Evolutionary conservation across 2,329 filamentous ascomycete species (phyloP), one percentile per base, ranked within the genome.

Genomic region (Aspergillus sp.): DNA sequence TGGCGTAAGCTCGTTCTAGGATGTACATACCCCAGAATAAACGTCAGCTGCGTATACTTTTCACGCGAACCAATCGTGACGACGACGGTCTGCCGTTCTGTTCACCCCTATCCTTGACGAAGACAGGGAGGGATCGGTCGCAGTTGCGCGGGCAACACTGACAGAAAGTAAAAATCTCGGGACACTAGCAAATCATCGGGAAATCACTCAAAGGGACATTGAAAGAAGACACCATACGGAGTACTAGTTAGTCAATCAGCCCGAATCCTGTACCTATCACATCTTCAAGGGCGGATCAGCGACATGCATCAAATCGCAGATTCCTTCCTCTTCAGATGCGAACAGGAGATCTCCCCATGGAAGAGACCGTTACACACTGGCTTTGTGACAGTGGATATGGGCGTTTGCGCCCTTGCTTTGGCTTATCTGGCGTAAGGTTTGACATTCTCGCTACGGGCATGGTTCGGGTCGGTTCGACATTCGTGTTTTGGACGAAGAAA

Each of bases 391-490:
- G 47, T 14, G 32, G 35, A n/a, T 30, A 42, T n/a, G 19, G 40
- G 33, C 17, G 24, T 14, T 43, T 30, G 26, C 40, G 8, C 26
- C 35, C 49, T 44, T 43, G n/a, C 44, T 11, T 51, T 20, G n/a
- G 3, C 14, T 8, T 14, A 47, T 24, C 22, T 11, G 42, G 17
- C 26, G 45, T 51, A 36, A 36, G 38, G 44, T 47, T 54, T 50
- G 46, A 32, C 30, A 38, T 40, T 43, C 45, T 40, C 47, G 49
- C 41, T 51, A 43, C 49, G 49, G 38, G 38, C 50, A 53, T 54
- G 41, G 36, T 46, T 52, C 51, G 47, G 47, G 35, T 55, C 45
- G 53, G 57, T 54, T 59, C 53, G 45, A 56, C 47, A 57, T 49
- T 49, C 35, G 45, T 53, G 46, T 35, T 40, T 48, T 46, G 43